Evolutionary conservation across 2,329 filamentous ascomycete species (phyloP), one percentile per base, ranked within the genome.

Genomic region (Alternaria conjuncta): DNA sequence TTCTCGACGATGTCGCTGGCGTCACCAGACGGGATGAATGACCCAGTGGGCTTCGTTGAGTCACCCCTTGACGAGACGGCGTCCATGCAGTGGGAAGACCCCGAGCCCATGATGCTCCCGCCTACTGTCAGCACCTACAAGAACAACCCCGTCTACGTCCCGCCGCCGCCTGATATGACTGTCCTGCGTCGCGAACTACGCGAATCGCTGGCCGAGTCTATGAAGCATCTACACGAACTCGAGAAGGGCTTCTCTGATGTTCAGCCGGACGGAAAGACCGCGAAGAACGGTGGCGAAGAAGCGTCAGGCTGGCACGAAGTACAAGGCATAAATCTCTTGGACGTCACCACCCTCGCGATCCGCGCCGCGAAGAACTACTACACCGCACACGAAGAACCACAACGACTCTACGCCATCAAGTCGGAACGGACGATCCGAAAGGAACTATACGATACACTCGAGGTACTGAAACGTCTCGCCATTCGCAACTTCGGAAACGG

Each of bases 101-200:
- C 85, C 20, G 92, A 93, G 63, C 87, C 89, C 28, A 87, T 90
- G 64, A 95, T 99, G 89, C 88, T 97, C 4, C 95, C 96, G n/a
- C 96, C 96, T 0, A 99, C 96, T 0, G 93, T 95, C 44, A 97
- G 94, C 85, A 99, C 96, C 4, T 99, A 98, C 80, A 94, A 92
- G 69, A 89, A 94, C 74, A 90, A 92, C 71, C 90, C 93, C 64
- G 92, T 94, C 73, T 90, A 90, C 61, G 86, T 97, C 21, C 89
- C 93, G 11, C 95, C 92, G 55, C 93, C 94, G 43, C 96, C 96
- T 9, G 92, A 96, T 63, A 88, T 95, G 67, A 85, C 88, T 53
- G 90, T 95, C 65, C 86, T 99, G 60, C 92, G 95, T 63, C 83
- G 85, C 23, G 89, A 91, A 71, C 80, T 94, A 61, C 82, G 90